These are phyloP conservation scores for Fulvia fulva DNA, from an alignment of 2,329 filamentous ascomycete species.

Conservation along the genomic window DNA sequence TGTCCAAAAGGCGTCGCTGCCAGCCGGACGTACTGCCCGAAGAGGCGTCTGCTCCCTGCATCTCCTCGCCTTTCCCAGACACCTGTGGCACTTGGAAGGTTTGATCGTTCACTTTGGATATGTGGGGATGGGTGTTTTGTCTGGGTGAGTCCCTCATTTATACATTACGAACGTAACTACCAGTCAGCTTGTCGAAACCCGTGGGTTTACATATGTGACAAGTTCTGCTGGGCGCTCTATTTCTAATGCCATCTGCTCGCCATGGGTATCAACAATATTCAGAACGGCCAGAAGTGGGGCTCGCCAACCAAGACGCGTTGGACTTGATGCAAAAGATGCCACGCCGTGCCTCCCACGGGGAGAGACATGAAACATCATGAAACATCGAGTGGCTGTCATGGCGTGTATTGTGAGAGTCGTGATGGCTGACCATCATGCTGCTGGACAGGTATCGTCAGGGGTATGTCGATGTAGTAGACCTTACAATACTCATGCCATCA, in stretches of 20 bases:
- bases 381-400: not conserved
- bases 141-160: conserved; percentile 9
- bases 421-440: not conserved
- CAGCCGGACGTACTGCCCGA: not conserved
- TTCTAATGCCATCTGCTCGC: not conserved
- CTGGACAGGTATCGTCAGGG: not conserved
- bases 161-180: conserved; percentile 18
- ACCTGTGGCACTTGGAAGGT: not conserved
- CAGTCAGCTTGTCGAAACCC: not conserved
- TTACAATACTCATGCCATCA: conserved; percentile 24
- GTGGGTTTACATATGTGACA: not conserved
- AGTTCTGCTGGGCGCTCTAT: not conserved
- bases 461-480: too few relatives aligned
- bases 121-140: not conserved
- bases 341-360: too few relatives aligned
- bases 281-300: not conserved
- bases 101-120: not conserved
- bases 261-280: conserved; percentile 15
- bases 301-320: conserved; percentile 6
- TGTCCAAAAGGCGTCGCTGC: not conserved
- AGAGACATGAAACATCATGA: too few relatives aligned
- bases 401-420: not conserved
- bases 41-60: not conserved
- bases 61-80: not conserved
- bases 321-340: not conserved